Evolutionary conservation across 768 basidiomycete species (phyloP).

Genomic region (Tephrocybe sp.): DNA sequence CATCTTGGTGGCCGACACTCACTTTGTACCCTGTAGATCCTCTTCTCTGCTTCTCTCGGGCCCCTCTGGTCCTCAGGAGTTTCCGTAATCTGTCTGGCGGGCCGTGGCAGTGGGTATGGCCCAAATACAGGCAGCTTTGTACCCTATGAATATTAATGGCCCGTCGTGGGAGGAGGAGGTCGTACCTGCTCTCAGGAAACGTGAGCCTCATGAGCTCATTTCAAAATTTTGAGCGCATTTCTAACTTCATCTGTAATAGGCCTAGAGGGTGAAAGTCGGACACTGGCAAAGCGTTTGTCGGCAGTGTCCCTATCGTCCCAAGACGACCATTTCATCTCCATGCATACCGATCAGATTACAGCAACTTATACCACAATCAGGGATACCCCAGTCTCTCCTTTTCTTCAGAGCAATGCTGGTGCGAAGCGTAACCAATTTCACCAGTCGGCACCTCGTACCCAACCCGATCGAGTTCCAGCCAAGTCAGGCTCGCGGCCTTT

Average conservation of each 20-base stretch:
- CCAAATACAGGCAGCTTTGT: conserved; percentile 38
- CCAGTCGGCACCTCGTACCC: conserved; percentile 11
- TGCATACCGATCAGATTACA: conserved; percentile 12
- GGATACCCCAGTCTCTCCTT: conserved; percentile 16
- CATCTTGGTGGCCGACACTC: conserved; percentile 14
- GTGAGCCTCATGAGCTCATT: conserved; percentile 37
- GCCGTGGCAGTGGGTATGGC: conserved; percentile 28
- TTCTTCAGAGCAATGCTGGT: conserved; percentile 20
- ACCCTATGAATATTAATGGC: conserved; percentile 27
- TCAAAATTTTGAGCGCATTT: conserved; percentile 4
- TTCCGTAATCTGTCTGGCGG: conserved; percentile 3
- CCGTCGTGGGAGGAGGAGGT: conserved; percentile 82
- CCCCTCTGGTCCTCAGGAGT: conserved; percentile 6
- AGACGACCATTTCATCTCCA: conserved; percentile 34
- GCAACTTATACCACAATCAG: conserved; percentile 1
- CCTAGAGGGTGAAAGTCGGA: conserved; percentile 75
- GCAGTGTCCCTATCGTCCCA: conserved; percentile 62
- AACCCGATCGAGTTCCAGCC: conserved; percentile 17
- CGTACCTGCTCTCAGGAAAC: conserved; percentile 77
- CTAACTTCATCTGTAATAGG: conserved; percentile 39
- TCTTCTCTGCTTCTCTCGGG: conserved; percentile 1
- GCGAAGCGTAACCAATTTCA: conserved; percentile 12
- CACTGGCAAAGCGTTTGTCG: conserved; percentile 75
- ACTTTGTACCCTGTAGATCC: conserved; percentile 6
- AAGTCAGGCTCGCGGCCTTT: conserved; percentile 20